Base-by-base conservation (phyloP, 345 rosid genomes). In the Lagerstroemia speciosa region DNA sequence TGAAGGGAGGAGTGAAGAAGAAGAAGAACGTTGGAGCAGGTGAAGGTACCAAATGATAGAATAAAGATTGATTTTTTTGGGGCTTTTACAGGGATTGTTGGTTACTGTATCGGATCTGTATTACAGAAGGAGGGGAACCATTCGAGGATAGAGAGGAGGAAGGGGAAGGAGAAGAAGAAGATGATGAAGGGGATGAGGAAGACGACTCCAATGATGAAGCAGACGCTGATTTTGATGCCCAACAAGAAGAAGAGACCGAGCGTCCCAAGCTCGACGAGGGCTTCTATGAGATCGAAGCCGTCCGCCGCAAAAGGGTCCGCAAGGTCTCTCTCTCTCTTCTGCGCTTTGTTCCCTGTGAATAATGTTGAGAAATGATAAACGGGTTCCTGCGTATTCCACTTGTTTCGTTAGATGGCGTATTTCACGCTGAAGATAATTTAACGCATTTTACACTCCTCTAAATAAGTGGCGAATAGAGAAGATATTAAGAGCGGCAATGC, bases 181-280 rank as follows among this genome's bases (percentile, higher is more conserved):
- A 26, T 38, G 69, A 60, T 0, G 78, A 62, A 40, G 75, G 64
- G 2, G 82, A 70, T 1, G 81, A 16, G 32, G 78, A 22, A 0
- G 76, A 71, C 0, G 76, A 63, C 0, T 79, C 63, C 0, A 90
- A 65, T 1, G 90, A 53, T 0, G 78, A 75, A 0, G 93, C 62
- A 0, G 87, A 75, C 1, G 89, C 45, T 24, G 84, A 68, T 14
- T 83, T 52, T 17, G 84, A 41, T 30, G 90, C 68, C 5, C 84
- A 36, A 22, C 83, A 69, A 10, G 83, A 65, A 26, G 86, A 45
- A 6, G 82, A 63, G 78, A 67, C 43, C 27, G 88, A 89, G 31
- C 76, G 93, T 73, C 82, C 96, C n/a, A 90, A 87, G 75, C 94
- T 92, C 0, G 98, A 83, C 29, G 99, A 95, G 65, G 99, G 96